A percentile compares a stretch with the other conserved stretches of the same genome.
Conservation (phyloP, 2,329 filamentous ascomycete species). For the Epichloe coenophiala region DNA sequence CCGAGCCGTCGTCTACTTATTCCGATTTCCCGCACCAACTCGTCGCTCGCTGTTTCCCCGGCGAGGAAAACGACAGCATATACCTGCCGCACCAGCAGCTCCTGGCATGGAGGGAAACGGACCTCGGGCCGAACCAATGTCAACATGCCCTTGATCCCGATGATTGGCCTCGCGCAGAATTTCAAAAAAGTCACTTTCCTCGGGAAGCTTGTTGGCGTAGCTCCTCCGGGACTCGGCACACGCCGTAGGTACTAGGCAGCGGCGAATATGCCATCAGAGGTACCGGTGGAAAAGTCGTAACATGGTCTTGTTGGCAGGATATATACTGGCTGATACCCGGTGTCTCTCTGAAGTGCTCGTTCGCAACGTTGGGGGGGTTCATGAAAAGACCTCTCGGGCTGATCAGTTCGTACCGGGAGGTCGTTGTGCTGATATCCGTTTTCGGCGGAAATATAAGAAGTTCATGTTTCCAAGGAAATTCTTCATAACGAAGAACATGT, state of each 20-base stretch:
- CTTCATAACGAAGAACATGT: no score
- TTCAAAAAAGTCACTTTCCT: neutral
- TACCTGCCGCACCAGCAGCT: no score
- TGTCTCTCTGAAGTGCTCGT: neutral
- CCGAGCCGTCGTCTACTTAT: no score
- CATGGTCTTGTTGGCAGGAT: neutral
- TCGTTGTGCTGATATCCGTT: no score
- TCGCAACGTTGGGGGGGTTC: neutral
- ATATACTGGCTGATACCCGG: neutral
- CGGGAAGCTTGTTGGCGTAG: neutral
- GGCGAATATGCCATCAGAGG: neutral
- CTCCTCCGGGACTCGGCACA: neutral
- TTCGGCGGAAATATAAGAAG: no score
- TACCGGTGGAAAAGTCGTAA: neutral
- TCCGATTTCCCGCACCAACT: no score
- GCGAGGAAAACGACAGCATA: no score
- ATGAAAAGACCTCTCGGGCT: no score
- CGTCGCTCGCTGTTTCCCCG: no score
- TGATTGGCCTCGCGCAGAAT: neutral
- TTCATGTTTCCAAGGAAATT: no score
- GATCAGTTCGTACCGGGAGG: no score
- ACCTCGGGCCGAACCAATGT: neutral
- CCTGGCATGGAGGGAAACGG: no score
- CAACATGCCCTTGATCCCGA: neutral
- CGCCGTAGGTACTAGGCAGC: neutral